Conservation (phyloP, 768 basidiomycete genomes). For the Mycena capillaripes region DNA sequence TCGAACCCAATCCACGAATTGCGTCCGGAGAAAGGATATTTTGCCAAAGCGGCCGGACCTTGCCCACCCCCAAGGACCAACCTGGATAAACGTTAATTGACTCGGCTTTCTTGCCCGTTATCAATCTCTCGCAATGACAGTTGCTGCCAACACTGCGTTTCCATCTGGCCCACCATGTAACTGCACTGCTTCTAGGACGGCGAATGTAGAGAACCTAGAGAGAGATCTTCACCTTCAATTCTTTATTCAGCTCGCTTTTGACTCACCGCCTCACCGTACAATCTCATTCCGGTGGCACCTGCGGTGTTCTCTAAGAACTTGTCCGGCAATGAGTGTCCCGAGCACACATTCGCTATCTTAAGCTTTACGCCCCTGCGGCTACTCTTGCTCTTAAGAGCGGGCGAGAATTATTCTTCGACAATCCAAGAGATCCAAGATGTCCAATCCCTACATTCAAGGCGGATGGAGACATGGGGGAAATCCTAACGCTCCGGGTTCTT, state of each 20-base stretch:
- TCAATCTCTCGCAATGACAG: neutral
- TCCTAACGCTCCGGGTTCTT: conserved; percentile 10
- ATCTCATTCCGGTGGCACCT: neutral
- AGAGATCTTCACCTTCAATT: neutral
- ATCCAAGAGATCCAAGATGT: neutral
- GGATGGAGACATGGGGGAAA: conserved; percentile 13
- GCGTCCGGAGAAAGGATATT: too few relatives aligned
- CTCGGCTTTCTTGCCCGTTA: neutral
- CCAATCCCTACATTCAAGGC: conserved; percentile 23
- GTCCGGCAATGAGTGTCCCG: neutral
- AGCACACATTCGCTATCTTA: too few relatives aligned
- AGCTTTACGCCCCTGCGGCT: too few relatives aligned
- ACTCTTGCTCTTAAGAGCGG: too few relatives aligned
- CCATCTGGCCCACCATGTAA: neutral
- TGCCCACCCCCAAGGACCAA: too few relatives aligned
- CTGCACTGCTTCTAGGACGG: neutral
- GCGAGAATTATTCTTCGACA: too few relatives aligned
- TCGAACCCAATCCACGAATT: too few relatives aligned
- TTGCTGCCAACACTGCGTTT: conserved; percentile 17
- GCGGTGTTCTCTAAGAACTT: neutral
- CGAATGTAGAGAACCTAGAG: too few relatives aligned
- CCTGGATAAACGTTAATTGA: too few relatives aligned
- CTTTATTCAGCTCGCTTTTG: neutral
- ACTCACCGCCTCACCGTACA: conserved; percentile 3
- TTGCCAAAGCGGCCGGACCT: too few relatives aligned